Percentiles rank a stretch among this genome's conserved stretches.
These are phyloP conservation scores for Alternaria novae-zelandiae DNA, from an alignment of 2,329 filamentous ascomycete species.

Conservation along the genomic window DNA sequence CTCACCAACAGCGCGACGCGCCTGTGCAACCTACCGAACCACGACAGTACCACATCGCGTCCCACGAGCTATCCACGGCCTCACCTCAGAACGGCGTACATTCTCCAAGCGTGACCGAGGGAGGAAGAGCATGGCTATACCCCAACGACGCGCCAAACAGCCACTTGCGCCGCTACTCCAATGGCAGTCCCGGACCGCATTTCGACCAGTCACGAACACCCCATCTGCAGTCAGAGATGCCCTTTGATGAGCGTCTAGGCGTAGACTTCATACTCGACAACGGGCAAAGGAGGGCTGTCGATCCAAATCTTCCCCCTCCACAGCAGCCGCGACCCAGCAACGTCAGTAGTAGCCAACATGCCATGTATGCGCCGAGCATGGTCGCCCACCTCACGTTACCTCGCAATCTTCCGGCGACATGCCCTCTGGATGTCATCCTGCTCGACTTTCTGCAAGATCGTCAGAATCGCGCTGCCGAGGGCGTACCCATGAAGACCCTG, in stretches of 20 bases:
- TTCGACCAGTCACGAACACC: slow-evolving; percentile 50
- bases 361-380: slow-evolving; percentile 39
- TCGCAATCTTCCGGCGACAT: slow-evolving; percentile 70
- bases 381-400: slow-evolving; percentile 48
- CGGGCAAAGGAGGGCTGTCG: slow-evolving; percentile 51
- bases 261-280: slow-evolving; percentile 74
- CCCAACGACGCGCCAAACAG: slow-evolving; percentile 40
- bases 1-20: slow-evolving; percentile 17
- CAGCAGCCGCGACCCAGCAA: slow-evolving; percentile 26
- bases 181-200: slow-evolving; percentile 47
- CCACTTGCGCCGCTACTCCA: slow-evolving; percentile 43
- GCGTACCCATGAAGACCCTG: slow-evolving; percentile 68
- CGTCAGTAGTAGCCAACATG: slow-evolving; percentile 29
- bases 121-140: slow-evolving; percentile 41
- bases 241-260: slow-evolving; percentile 67
- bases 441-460: slow-evolving; percentile 78
- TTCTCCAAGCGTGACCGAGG: slow-evolving; percentile 35
- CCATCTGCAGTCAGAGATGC: slow-evolving; percentile 30
- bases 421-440: slow-evolving; percentile 78
- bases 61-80: slow-evolving; percentile 22
- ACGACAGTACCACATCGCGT: slow-evolving; percentile 30
- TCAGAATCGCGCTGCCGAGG: slow-evolving; percentile 69
- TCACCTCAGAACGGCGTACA: slow-evolving; percentile 31
- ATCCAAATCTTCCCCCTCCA: slow-evolving; percentile 56
- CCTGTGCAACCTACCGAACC: slow-evolving; percentile 21